A percentile compares a stretch with the other conserved stretches of the same genome.
phyloP scores from a whole-genome alignment of 306 rosid species.

The Pterocarpus macrocarpus region DNA sequence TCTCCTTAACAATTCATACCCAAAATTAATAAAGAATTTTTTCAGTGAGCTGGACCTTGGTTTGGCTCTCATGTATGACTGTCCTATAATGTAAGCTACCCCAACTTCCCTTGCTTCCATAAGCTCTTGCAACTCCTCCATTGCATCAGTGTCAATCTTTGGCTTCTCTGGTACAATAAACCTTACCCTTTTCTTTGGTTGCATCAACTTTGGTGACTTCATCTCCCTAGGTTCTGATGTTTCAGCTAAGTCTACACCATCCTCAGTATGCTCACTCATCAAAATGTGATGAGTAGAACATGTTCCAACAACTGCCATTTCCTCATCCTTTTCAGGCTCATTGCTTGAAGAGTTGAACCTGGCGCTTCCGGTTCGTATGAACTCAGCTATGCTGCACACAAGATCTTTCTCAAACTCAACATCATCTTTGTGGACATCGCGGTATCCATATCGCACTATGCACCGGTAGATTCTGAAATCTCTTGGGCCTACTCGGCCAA shows the following conservation, averaged over 20 bases:
- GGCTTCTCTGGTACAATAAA: slow-evolving; percentile 75
- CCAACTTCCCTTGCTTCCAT: slow-evolving; percentile 86
- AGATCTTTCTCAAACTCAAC: slow-evolving; percentile 81
- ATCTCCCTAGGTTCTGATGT: slow-evolving; percentile 54
- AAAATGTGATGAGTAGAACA: slow-evolving; percentile 54
- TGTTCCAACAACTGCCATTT: slow-evolving; percentile 75
- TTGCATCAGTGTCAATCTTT: slow-evolving; percentile 51
- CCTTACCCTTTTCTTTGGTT: slow-evolving; percentile 66
- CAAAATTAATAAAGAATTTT: slow-evolving; percentile 63
- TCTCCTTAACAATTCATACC: slow-evolving; percentile 79
- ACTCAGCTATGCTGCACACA: slow-evolving; percentile 76
- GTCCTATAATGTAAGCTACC: slow-evolving; percentile 76
- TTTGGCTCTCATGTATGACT: slow-evolving; percentile 76
- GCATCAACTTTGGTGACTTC: slow-evolving; percentile 50
- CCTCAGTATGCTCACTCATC: slow-evolving; percentile 42
- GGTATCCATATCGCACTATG: slow-evolving; percentile 81
- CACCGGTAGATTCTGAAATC: slow-evolving; percentile 73
- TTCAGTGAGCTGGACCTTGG: slow-evolving; percentile 65
- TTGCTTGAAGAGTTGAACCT: slow-evolving; percentile 3
- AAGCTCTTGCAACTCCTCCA: slow-evolving; percentile 68
- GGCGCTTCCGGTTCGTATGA: slow-evolving; percentile 56
- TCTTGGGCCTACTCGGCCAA: slow-evolving; percentile 74
- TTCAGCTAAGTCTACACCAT: slow-evolving; percentile 37
- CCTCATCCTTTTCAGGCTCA: slow-evolving; percentile 49
- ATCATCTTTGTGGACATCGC: slow-evolving; percentile 76